Conservation (phyloP, 768 basidiomycete genomes). For the Leucosporidium yakuticum region DNA sequence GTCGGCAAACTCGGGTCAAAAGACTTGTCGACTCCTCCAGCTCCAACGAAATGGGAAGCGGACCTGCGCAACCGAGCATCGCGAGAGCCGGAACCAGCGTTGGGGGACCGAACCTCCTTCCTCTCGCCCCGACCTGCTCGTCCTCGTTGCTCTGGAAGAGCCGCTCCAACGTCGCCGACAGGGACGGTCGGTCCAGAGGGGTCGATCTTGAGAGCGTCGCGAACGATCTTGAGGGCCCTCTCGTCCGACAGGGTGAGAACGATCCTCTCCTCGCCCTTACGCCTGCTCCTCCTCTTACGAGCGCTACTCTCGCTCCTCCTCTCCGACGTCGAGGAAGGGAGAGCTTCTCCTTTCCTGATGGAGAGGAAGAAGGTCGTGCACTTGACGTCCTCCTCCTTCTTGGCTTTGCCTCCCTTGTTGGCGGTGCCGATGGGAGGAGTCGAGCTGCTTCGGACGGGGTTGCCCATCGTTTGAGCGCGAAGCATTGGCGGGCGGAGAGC, state of each 20-base stretch:
- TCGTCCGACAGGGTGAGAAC: conserved; percentile 31
- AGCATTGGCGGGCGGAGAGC: conserved; percentile 15
- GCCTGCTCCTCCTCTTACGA: neutral
- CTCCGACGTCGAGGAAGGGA: neutral
- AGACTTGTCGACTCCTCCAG: neutral
- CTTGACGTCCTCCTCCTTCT: conserved; percentile 21
- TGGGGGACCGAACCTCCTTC: neutral
- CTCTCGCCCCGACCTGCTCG: neutral
- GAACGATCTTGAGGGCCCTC: conserved; percentile 24
- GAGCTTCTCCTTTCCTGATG: conserved; percentile 13
- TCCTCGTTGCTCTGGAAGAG: too few species aligned
- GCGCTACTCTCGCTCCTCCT: neutral
- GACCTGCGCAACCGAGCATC: neutral
- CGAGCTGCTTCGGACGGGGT: neutral
- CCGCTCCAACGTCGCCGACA: neutral
- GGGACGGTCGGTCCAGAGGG: neutral
- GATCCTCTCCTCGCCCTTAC: conserved; percentile 4
- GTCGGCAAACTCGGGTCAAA: neutral
- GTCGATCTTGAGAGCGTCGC: conserved; percentile 19
- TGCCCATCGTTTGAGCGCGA: neutral
- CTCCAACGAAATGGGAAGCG: neutral
- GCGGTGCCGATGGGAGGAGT: conserved; percentile 4
- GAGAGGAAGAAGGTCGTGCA: conserved; percentile 30
- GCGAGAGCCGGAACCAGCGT: neutral
- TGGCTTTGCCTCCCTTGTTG: conserved; percentile 3